These are phyloP conservation scores for Backusella westeae DNA, from an alignment of 192 early-diverging fungal species.

Conservation along the genomic window DNA sequence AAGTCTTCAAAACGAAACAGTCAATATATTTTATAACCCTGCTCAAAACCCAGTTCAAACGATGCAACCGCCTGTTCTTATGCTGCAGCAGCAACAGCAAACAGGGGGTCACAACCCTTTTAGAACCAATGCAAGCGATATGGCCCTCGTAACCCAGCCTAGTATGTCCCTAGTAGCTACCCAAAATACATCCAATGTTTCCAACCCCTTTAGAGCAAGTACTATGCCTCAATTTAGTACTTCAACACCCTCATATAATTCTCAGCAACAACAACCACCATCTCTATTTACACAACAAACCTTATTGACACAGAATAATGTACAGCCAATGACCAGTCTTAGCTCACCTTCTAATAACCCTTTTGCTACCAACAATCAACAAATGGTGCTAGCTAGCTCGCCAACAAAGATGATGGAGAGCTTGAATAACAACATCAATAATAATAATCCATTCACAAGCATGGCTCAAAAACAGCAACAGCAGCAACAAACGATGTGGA, in stretches of 20 bases:
- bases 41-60: slow-evolving; percentile 3
- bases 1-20: slow-evolving; percentile 29
- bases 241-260: not conserved
- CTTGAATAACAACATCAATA: not conserved
- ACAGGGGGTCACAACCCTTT: slow-evolving; percentile 8
- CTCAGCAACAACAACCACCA: not conserved
- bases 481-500: not conserved
- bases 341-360: not conserved
- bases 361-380: not conserved
- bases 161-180: not conserved
- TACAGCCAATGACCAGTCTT: not conserved
- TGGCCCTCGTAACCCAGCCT: not conserved
- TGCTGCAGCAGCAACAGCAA: not conserved
- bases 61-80: not conserved
- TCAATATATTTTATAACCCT: slow-evolving; percentile 16
- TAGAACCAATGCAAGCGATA: not conserved
- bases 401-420: not conserved
- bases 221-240: slow-evolving; percentile 17
- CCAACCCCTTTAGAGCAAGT: slow-evolving; percentile 26
- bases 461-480: slow-evolving; percentile 2
- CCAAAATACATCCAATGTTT: not conserved
- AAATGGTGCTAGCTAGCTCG: not conserved
- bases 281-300: not conserved
- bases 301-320: not conserved
- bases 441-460: not conserved